Base-by-base conservation (phyloP, 352 stramenopile genomes). In the Pythium oligandrum region DNA sequence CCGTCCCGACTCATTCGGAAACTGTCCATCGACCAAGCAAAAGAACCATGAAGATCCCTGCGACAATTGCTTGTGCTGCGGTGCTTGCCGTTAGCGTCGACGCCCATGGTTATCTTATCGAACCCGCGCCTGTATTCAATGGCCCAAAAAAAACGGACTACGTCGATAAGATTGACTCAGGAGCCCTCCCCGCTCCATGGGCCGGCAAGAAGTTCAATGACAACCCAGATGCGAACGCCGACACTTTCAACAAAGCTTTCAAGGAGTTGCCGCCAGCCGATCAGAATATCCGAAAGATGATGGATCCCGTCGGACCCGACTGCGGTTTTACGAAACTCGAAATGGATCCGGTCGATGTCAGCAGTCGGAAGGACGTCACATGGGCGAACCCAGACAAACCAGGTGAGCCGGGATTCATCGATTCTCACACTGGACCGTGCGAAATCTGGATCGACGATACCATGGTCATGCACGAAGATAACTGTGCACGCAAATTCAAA, bases 361-460 rank as follows among this genome's bases (percentile, higher is more conserved):
- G 38, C 34, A 6, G 34, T 4, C 43, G 38, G 10, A 46, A 52
- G 4, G 17, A 63, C 10, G 40, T 70, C 38, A 49, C 53, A 39
- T 75, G 59, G 66, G 42, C 37, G 48, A 57, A 73, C 72, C 54
- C 66, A 54, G 65, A 71, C 58, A 57, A 55, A 30, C 57, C 48
- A 82, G 52, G 66, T 68, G 46, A 69, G 11, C 40, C 68, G 53
- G 64, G 48, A 36, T 73, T 40, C 64, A 58, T 57, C 50, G 34
- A 30, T 1, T 78, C 73, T 4, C 73, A 83, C 38, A 72, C 56
- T 9, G 70, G 73, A 1, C 73, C 70, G 11, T 83, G 73, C 33
- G 73, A 83, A 48, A 57, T 77, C 38, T 83, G 68, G 67, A 57
- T 83, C 26, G 68, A 76, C 53, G 55, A 61, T 30, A 59, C 30